Evolutionary conservation across 2,329 filamentous ascomycete genomes (phyloP).

Genomic region (Aspergillus piperis): DNA sequence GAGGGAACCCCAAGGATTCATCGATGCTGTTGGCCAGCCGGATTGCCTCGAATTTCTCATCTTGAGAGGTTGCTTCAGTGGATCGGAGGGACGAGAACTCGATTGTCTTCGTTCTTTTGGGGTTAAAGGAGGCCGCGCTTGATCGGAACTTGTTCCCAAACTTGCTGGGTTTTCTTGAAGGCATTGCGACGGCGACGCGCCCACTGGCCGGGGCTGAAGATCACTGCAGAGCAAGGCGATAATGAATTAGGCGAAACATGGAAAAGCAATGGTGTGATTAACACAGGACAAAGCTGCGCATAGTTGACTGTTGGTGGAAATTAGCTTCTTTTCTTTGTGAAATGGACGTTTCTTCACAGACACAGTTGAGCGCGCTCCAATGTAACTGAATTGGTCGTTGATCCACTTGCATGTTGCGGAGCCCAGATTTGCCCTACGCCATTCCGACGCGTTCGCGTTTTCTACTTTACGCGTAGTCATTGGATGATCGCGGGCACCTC

Average conservation of each 20-base stretch:
- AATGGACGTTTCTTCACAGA: background rate
- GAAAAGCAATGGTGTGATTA: slow-evolving; percentile 16
- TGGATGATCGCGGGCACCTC: slow-evolving; percentile 15
- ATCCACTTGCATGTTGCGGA: slow-evolving; percentile 16
- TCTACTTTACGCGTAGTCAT: slow-evolving; percentile 31
- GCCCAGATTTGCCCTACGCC: slow-evolving; percentile 20
- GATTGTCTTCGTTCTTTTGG: slow-evolving; percentile 71
- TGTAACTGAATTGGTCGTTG: slow-evolving; percentile 10
- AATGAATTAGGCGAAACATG: slow-evolving; percentile 25
- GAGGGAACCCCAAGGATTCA: slow-evolving; percentile 89
- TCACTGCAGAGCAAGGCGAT: slow-evolving; percentile 22
- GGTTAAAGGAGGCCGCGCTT: slow-evolving; percentile 44
- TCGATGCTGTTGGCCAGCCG: slow-evolving; percentile 86
- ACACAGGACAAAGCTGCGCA: slow-evolving; percentile 13
- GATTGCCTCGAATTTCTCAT: slow-evolving; percentile 88
- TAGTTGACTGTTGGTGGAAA: slow-evolving; percentile 12
- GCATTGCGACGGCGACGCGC: slow-evolving; percentile 42
- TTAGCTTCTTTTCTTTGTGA: background rate
- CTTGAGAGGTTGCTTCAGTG: slow-evolving; percentile 82
- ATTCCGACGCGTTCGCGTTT: slow-evolving; percentile 39
- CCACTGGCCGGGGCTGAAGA: slow-evolving; percentile 27
- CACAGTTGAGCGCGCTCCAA: slow-evolving; percentile 12
- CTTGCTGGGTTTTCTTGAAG: slow-evolving; percentile 57
- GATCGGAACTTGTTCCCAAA: slow-evolving; percentile 63
- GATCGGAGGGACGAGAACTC: slow-evolving; percentile 72